Evolutionary conservation across 805 yeast genomes (phyloP).

Genomic region (Nakazawaea anatomiae): DNA sequence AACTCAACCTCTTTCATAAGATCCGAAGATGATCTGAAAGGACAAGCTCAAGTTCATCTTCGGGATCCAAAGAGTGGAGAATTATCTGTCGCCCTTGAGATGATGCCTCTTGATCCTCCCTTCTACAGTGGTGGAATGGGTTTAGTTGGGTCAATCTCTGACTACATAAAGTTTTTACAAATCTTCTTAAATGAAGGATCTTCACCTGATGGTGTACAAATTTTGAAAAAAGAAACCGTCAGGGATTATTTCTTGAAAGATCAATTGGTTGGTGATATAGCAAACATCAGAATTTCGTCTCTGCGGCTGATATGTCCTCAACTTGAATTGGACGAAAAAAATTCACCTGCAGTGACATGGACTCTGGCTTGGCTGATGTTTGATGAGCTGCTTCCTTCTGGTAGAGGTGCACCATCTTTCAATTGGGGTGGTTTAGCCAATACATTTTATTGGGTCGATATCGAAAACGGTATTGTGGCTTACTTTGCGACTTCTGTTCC

Average conservation of each 20-base stretch:
- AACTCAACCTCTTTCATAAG: constrained; percentile 21
- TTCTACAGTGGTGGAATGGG: constrained; percentile 39
- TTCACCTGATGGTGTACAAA: constrained; percentile 26
- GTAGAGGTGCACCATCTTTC: constrained; percentile 29
- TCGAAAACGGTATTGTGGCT: constrained; percentile 32
- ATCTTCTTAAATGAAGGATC: constrained; percentile 34
- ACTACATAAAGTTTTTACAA: constrained; percentile 32
- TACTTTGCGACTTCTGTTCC: constrained; percentile 15
- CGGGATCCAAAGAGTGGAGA: constrained; percentile 15
- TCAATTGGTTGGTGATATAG: constrained; percentile 24
- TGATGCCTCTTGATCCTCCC: constrained; percentile 16
- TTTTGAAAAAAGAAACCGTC: constrained; percentile 27
- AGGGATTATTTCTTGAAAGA: constrained; percentile 24
- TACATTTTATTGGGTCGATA: constrained; percentile 35
- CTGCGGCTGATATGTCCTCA: constrained; percentile 13
- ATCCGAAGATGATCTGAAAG: constrained; percentile 12
- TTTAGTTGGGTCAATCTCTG: constrained; percentile 30
- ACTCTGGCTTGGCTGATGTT: constrained; percentile 23
- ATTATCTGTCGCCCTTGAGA: constrained; percentile 12
- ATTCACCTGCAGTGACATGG: constrained; percentile 25
- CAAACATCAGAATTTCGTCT: constrained; percentile 17
- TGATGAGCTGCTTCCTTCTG: constrained; percentile 24
- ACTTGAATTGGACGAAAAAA: constrained; percentile 9
- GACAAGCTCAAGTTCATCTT: constrained; percentile 18
- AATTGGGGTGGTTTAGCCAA: constrained; percentile 37